A percentile compares a stretch with the other conserved stretches of the same genome.
phyloP scores from a whole-genome alignment of 441 rosid genomes.

The Gossypium lobatum region DNA sequence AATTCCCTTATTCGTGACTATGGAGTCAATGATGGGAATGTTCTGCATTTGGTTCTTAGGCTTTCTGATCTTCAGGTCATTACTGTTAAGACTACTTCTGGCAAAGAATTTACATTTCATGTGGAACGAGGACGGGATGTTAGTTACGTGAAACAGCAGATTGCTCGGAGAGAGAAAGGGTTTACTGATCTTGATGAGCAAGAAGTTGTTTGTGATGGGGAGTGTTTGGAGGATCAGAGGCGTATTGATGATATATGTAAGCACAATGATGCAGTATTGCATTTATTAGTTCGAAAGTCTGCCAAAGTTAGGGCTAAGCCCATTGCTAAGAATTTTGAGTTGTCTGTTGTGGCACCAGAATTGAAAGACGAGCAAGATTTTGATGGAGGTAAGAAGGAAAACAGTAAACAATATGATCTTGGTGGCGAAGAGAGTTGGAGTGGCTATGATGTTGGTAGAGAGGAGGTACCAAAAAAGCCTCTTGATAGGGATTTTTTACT shows the following conservation, averaged over 20 bases:
- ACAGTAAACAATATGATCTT: constrained; percentile 15
- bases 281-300: constrained; percentile 48
- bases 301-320: constrained; percentile 59
- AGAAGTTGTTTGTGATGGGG: constrained; percentile 65
- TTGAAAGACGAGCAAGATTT: constrained; percentile 15
- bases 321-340: constrained; percentile 57
- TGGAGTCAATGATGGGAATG: constrained; percentile 65
- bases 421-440: constrained; percentile 17
- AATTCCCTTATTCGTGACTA: constrained; percentile 69
- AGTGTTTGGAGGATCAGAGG: constrained; percentile 58
- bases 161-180: constrained; percentile 45
- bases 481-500: constrained; percentile 30
- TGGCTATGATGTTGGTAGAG: constrained; percentile 21
- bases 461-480: constrained; percentile 27
- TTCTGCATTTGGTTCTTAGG: constrained; percentile 74
- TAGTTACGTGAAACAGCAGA: constrained; percentile 68
- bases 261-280: constrained; percentile 51
- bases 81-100: constrained; percentile 49
- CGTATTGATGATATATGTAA: constrained; percentile 56
- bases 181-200: constrained; percentile 51
- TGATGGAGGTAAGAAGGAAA: constrained; percentile 20
- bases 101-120: constrained; percentile 53
- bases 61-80: constrained; percentile 67
- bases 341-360: constrained; percentile 52
- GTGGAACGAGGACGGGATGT: constrained; percentile 66